Conservation (phyloP, 352 stramenopile species). For the Globisporangium recalcitrans region DNA sequence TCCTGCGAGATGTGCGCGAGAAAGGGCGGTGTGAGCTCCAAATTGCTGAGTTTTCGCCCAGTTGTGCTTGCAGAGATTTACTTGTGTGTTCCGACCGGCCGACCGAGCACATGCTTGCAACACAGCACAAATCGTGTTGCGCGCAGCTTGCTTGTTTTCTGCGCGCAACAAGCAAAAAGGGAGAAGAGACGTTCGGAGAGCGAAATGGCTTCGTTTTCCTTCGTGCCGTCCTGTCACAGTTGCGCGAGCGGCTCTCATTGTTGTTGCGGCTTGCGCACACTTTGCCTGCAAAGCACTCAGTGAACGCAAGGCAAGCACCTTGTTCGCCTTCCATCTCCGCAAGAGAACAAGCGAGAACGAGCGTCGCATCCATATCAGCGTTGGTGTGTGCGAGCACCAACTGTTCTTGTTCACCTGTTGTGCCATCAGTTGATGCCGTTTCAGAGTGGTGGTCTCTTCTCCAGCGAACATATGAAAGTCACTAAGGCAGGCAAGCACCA, state of each 20-base stretch:
- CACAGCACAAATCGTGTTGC: background rate
- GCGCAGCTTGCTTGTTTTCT: background rate
- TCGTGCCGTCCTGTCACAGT: background rate
- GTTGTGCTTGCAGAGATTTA: background rate
- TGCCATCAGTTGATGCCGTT: conserved; percentile 6
- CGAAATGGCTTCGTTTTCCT: background rate
- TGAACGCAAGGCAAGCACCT: background rate
- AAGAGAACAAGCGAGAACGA: background rate
- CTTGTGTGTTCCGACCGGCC: background rate
- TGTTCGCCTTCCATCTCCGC: background rate
- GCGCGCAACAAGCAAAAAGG: background rate
- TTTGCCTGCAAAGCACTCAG: background rate
- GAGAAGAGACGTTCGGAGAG: background rate
- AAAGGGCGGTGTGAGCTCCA: background rate
- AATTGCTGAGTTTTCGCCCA: background rate
- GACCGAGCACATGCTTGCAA: background rate
- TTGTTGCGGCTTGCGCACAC: background rate
- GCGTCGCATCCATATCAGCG: background rate
- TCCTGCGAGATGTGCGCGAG: background rate
- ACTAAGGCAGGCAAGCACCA: background rate
- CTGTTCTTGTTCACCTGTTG: conserved; percentile 1
- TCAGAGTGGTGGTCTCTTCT: background rate
- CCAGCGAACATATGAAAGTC: background rate
- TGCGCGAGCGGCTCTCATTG: background rate
- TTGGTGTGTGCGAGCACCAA: background rate